phyloP scores from a whole-genome alignment of 495 filamentous ascomycete species.

The Peziza echinospora region DNA sequence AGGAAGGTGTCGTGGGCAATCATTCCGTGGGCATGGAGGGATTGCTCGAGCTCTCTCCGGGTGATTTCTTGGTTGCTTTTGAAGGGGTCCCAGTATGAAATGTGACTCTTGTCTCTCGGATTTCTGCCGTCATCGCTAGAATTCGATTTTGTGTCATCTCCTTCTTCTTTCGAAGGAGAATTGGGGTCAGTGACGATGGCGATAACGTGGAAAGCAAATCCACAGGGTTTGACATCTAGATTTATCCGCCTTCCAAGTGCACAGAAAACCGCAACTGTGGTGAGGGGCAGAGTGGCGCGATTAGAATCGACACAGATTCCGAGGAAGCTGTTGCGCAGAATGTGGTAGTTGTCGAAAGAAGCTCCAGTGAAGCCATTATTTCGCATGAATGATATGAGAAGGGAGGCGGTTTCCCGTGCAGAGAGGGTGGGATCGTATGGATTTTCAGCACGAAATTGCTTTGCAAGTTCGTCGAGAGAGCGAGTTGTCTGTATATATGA shows the following conservation, averaged over 20 bases:
- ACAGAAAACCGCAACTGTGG: constrained; percentile 49
- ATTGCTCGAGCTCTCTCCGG: not conserved
- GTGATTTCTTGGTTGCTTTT: not conserved
- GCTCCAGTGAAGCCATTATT: constrained; percentile 47
- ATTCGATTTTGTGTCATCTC: not conserved
- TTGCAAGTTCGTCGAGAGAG: constrained; percentile 41
- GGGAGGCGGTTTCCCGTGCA: constrained; percentile 43
- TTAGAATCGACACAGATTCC: constrained; percentile 39
- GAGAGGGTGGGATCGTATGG: constrained; percentile 29
- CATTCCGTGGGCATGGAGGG: not conserved
- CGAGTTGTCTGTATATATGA: too few relatives aligned
- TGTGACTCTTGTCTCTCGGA: too few relatives aligned
- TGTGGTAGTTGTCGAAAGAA: constrained; percentile 40
- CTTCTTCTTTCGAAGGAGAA: not conserved
- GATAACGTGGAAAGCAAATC: constrained; percentile 45
- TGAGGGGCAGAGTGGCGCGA: constrained; percentile 40
- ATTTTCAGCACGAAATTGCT: constrained; percentile 27
- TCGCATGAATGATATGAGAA: constrained; percentile 42
- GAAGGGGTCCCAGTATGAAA: too few relatives aligned
- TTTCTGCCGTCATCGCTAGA: not conserved
- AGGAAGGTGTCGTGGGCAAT: constrained; percentile 32
- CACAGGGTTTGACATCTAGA: constrained; percentile 40
- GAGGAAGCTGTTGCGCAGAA: constrained; percentile 66
- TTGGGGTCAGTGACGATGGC: constrained; percentile 30
- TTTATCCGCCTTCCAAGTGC: constrained; percentile 37